These are phyloP conservation scores for Phytophthora citrophthora DNA, from an alignment of 352 stramenopile species.

Conservation along the genomic window DNA sequence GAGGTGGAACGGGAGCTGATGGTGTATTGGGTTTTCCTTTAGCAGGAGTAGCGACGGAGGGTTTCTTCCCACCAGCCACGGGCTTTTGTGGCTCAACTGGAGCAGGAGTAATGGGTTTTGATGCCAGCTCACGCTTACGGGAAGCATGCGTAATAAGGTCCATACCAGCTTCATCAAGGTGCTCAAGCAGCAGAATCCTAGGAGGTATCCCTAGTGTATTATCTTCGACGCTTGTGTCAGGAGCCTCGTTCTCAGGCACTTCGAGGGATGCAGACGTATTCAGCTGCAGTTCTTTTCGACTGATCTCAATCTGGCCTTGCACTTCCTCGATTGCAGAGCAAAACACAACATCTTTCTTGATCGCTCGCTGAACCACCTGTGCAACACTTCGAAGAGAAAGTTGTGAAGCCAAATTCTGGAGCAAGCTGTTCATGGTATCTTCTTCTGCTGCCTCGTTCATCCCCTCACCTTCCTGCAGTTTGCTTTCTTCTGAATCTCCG, in stretches of 20 bases:
- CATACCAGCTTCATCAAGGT: constrained; percentile 28
- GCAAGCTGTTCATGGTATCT: constrained; percentile 3
- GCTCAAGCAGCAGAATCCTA: constrained; percentile 52
- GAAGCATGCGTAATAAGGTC: constrained; percentile 14
- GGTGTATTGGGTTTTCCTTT: constrained; percentile 22
- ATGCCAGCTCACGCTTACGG: constrained; percentile 14
- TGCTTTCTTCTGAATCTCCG: constrained; percentile 10
- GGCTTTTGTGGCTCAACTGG: constrained; percentile 23
- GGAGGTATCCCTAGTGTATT: constrained; percentile 6
- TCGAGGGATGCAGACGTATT: constrained; percentile 9
- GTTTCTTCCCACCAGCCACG: constrained; percentile 27
- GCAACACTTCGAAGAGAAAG: constrained; percentile 44
- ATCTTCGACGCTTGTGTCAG: background rate
- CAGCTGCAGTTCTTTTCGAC: constrained; percentile 10
- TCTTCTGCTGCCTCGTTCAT: constrained; percentile 8
- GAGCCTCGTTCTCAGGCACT: background rate
- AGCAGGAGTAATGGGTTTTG: constrained; percentile 15
- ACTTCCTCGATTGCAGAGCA: constrained; percentile 36
- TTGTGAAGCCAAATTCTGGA: constrained; percentile 25
- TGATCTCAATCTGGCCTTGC: constrained; percentile 18
- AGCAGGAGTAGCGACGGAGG: constrained; percentile 10
- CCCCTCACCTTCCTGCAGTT: background rate
- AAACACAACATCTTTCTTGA: constrained; percentile 38
- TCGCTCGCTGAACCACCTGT: constrained; percentile 44
- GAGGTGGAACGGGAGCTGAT: background rate